Evolutionary conservation across 306 rosid genomes (phyloP), one percentile per base, ranked within the genome.

Genomic region (Prunus mongolica): DNA sequence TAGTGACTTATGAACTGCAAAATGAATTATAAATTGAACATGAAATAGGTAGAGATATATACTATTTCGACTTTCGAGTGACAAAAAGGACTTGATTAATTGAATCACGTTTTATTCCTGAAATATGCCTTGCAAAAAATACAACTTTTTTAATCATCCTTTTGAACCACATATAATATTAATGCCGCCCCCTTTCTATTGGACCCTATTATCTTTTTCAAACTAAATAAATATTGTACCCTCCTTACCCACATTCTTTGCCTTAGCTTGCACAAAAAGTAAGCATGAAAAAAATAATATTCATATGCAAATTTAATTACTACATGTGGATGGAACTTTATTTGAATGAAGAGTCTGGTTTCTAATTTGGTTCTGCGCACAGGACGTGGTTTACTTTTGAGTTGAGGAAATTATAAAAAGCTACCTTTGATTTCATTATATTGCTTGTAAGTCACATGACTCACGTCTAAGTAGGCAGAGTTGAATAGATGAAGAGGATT

Each of bases 101-200:
- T 77, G 81, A 80, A 82, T 75, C 88, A 80, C 79, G 75, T 82
- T 84, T 81, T 72, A 54, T 6, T 71, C 20, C 69, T 52, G 61
- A 16, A 22, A n/a, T 72, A 67, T 72, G 44, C 62, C 75, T 65
- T 54, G 69, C 73, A 54, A 19, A 69, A 65, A 61, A 8, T 15
- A 63, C 7, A 47, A 27, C 51, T 49, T 74, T 30, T 60, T 18
- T 30, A 47, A 8, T 6, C 52, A 67, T 55, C 67, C n/a, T 65
- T 65, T n/a, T 24, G 6, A 44, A 30, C 6, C 20, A 10, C 38
- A 60, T 10, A 13, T 47, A 47, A 12, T 13, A 12, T 3, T 47
- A 47, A 47, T 47, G 44, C 44, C 44, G 9, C 44, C 44, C 12
- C 15, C 15, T 61, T 61, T 61, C 30, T 24, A 24, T 11, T 24